Evolutionary conservation across 495 filamentous ascomycete species (phyloP), one percentile per base, ranked within the genome.

Genomic region (Rhizodiscina lignyota): DNA sequence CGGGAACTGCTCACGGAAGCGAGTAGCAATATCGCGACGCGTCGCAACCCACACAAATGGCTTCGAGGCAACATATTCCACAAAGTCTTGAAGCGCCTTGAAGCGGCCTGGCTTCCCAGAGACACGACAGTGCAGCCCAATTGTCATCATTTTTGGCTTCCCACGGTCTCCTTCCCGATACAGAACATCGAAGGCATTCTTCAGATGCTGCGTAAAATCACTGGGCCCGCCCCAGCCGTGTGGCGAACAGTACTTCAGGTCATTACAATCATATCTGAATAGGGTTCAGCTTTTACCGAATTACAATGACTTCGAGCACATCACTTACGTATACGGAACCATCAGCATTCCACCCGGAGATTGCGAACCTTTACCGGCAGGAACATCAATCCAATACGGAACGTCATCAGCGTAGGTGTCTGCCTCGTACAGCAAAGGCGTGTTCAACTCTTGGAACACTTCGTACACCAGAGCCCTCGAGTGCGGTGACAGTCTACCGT

Each of bases 41-140:
- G 51, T 60, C 4, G 62, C 53, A 17, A 63, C 56, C 58, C 60
- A 66, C 13, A 63, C 58, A 15, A 49, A 53, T 20, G 53, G 47
- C 41, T 59, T 58, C 6, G 35, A 26, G 8, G 41, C 43, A 35
- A 63, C 47, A 39, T 63, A 62, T 39, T 60, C 50, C 10, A 62
- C 55, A 35, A 65, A 61, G 30, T 53, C 52, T 45, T 57, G 58
- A 10, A 63, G 41, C 6, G 60, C 59, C 19, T 38, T 40, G 34
- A 57, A 55, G 0, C 61, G 46, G 8, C 60, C 61, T 16, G 60
- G 59, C 33, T 56, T 54, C 4, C 59, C 58, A 30, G 57, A 44
- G 36, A 56, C 54, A 5, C 59, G 49, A 47, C 55, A 59, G 38
- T 62, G 55, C 16, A 58, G 38, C 3, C 49, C 55, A 11, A 62